phyloP scores from a whole-genome alignment of 495 filamentous ascomycete genomes.

The Cladorrhinum samala region DNA sequence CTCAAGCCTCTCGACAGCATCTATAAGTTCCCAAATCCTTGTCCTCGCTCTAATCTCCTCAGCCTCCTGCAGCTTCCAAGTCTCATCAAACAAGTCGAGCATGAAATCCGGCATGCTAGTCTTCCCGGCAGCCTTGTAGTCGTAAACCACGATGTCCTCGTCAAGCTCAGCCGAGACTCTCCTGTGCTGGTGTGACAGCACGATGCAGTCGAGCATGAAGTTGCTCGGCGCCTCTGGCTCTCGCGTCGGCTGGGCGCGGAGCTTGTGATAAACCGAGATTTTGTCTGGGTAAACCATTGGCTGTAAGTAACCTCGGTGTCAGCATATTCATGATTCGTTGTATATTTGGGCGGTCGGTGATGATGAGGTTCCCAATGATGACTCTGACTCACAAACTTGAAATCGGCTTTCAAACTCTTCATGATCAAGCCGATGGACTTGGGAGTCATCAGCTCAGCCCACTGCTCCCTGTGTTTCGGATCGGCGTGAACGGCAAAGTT shows the following conservation, averaged over 20 bases:
- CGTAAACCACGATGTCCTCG: conserved; percentile 82
- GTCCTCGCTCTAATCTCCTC: conserved; percentile 40
- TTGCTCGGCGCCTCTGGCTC: conserved; percentile 21
- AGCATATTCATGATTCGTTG: too few species aligned
- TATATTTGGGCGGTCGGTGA: too few species aligned
- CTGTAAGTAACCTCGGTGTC: conserved; percentile 35
- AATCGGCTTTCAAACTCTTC: conserved; percentile 74
- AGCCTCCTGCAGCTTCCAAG: conserved; percentile 61
- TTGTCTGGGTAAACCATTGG: conserved; percentile 85
- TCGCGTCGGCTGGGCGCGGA: conserved; percentile 39
- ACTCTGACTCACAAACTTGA: conserved; percentile 98
- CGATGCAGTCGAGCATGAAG: conserved; percentile 49
- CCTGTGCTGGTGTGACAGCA: conserved; percentile 74
- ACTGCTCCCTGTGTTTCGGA: conserved; percentile 55
- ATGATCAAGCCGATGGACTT: conserved; percentile 70
- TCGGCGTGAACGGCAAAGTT: conserved; percentile 70
- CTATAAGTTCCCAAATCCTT: conserved; percentile 49
- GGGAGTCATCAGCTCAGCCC: conserved; percentile 64
- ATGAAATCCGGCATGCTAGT: conserved; percentile 60
- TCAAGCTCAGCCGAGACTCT: conserved; percentile 70
- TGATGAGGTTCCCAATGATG: too few species aligned
- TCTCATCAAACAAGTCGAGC: conserved; percentile 55
- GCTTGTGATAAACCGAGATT: conserved; percentile 83
- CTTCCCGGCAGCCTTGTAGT: conserved; percentile 61
- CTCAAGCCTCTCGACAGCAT: conserved; percentile 56